Conservation (phyloP, 345 rosid genomes). For the Melaleuca quinquenervia region DNA sequence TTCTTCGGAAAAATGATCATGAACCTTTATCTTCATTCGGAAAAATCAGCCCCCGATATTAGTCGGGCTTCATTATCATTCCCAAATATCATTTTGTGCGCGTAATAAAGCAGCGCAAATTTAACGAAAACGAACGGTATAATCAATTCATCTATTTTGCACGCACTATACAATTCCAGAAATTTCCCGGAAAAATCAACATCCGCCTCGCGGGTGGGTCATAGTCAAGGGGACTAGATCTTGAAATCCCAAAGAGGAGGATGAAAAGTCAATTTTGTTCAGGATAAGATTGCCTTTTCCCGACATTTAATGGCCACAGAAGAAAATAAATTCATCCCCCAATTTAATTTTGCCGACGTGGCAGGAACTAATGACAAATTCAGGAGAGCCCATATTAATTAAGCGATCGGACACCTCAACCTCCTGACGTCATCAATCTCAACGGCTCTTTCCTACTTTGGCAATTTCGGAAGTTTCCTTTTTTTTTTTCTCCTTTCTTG, state of each 20-base stretch:
- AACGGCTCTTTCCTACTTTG: too few species aligned
- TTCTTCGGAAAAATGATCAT: not conserved
- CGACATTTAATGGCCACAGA: not conserved
- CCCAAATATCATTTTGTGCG: not conserved
- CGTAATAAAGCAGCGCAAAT: not conserved
- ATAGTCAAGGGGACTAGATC: too few species aligned
- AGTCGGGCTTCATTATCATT: rapidly evolving
- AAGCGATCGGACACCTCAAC: not conserved
- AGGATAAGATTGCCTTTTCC: not conserved
- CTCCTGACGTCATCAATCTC: too few species aligned
- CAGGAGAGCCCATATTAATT: not conserved
- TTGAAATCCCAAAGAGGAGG: not conserved
- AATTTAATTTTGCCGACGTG: not conserved
- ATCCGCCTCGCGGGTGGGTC: not conserved
- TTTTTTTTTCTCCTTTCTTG: not conserved
- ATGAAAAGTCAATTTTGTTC: not conserved
- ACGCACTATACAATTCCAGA: not conserved
- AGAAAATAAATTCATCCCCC: not conserved
- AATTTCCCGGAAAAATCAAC: not conserved
- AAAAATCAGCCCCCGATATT: not conserved
- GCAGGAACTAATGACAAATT: too few species aligned
- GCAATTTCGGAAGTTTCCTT: too few species aligned
- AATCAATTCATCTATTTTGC: not conserved
- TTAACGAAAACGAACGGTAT: not conserved
- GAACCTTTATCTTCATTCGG: not conserved